Percentiles rank a stretch among this genome's conserved stretches.
Conservation (phyloP, 2,329 filamentous ascomycete genomes). For the Alternaria triticina region DNA sequence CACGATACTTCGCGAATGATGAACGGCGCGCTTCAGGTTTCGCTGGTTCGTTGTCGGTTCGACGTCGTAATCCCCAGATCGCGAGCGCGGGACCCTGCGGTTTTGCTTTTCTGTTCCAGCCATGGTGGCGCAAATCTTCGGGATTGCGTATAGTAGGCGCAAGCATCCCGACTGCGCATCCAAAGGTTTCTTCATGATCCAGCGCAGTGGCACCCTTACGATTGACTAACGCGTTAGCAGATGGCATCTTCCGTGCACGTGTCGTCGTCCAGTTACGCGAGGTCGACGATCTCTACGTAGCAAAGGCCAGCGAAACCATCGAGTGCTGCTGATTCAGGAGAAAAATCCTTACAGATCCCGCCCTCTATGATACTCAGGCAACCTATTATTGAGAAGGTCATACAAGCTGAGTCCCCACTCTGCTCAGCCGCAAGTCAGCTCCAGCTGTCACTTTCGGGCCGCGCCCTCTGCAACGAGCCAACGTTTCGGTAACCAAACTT, state of each 20-base stretch:
- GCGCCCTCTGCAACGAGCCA: neutral
- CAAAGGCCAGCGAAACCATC: neutral
- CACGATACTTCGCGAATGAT: neutral
- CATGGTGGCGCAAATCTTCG: neutral
- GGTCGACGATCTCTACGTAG: neutral
- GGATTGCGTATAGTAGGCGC: neutral
- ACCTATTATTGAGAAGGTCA: neutral
- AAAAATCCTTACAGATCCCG: neutral
- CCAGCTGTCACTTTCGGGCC: neutral
- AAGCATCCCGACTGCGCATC: neutral
- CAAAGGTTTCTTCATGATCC: neutral
- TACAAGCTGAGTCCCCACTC: neutral
- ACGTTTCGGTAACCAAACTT: slow-evolving; percentile 4
- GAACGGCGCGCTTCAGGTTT: neutral
- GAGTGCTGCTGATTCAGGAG: neutral
- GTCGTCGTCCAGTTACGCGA: neutral
- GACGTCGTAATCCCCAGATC: neutral
- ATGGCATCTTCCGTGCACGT: neutral
- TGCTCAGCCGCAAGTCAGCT: neutral
- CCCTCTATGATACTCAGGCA: neutral
- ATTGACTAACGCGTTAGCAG: neutral
- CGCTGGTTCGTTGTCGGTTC: neutral
- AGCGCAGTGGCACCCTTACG: neutral
- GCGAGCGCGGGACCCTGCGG: neutral
- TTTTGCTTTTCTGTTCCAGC: neutral